Conservation (phyloP, 495 filamentous ascomycete species). For the Penicillium bialowiezense region DNA sequence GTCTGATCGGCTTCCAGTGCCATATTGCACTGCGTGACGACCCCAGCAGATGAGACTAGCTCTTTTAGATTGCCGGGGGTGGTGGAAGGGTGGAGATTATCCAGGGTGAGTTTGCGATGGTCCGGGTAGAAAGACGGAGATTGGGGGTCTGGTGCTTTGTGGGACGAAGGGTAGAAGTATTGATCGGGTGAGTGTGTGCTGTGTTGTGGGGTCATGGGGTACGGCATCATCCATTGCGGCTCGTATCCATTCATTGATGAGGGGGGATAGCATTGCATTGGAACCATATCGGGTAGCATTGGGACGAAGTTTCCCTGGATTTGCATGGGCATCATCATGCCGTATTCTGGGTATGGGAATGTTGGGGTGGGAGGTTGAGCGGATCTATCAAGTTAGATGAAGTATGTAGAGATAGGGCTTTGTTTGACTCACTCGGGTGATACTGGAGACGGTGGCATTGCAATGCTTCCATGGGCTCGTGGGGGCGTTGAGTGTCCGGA, state of each 20-base stretch:
- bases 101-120: constrained; percentile 26
- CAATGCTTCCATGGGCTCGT: constrained; percentile 23
- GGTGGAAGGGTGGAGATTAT: constrained; percentile 27
- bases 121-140: constrained; percentile 3
- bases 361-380: constrained; percentile 23
- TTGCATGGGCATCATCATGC: constrained; percentile 25
- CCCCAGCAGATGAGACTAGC: constrained; percentile 22
- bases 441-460: constrained; percentile 37
- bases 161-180: constrained; percentile 4
- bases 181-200: constrained; percentile 1
- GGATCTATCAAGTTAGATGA: constrained; percentile 19
- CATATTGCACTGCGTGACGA: constrained; percentile 33
- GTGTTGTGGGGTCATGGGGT: constrained; percentile 28
- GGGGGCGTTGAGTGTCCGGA: constrained; percentile 40
- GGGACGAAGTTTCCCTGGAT: constrained; percentile 28
- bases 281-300: constrained; percentile 28
- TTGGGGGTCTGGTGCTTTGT: constrained; percentile 5
- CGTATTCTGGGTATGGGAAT: constrained; percentile 31
- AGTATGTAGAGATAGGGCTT: neutral
- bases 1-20: constrained; percentile 15
- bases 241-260: constrained; percentile 35
- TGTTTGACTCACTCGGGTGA: constrained; percentile 34
- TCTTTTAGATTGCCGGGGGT: constrained; percentile 21
- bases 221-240: constrained; percentile 32
- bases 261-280: constrained; percentile 28